Percentiles rank a stretch among this genome's conserved stretches.
Conservation (phyloP, 164 flowering plant species). For the Chimonanthus salicifolius region DNA sequence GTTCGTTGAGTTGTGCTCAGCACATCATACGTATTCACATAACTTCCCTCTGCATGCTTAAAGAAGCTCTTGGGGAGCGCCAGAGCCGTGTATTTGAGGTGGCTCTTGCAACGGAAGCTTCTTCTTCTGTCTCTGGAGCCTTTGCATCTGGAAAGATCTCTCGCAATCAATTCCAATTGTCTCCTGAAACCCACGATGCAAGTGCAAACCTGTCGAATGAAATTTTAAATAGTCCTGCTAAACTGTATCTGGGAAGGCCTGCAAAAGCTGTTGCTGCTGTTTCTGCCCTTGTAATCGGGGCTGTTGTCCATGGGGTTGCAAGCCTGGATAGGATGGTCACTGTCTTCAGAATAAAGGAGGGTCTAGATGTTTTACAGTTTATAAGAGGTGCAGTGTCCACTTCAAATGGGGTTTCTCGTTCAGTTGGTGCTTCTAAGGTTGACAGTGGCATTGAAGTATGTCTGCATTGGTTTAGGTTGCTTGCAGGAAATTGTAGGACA, state of each 20-base stretch:
- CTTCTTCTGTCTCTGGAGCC: slow-evolving; percentile 59
- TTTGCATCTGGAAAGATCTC: slow-evolving; percentile 65
- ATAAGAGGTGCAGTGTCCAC: slow-evolving; percentile 53
- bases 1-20: slow-evolving; percentile 48
- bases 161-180: slow-evolving; percentile 62
- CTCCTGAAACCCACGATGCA: slow-evolving; percentile 70
- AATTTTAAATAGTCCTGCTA: slow-evolving; percentile 36
- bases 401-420: slow-evolving; percentile 80
- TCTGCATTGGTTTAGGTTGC: slow-evolving; percentile 92
- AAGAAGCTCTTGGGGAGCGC: slow-evolving; percentile 96
- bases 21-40: slow-evolving; percentile 60
- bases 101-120: slow-evolving; percentile 87
- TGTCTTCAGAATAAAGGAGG: slow-evolving; percentile 75
- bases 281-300: slow-evolving; percentile 81
- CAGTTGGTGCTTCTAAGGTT: slow-evolving; percentile 46
- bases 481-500: slow-evolving; percentile 82
- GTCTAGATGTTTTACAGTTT: slow-evolving; percentile 74
- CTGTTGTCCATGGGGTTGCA: slow-evolving; percentile 72
- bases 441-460: slow-evolving; percentile 66
- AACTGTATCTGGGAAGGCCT: slow-evolving; percentile 43
- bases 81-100: slow-evolving; percentile 89
- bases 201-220: slow-evolving; percentile 50
- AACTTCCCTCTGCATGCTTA: slow-evolving; percentile 68
- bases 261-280: slow-evolving; percentile 69
- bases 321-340: slow-evolving; percentile 88